Evolutionary conservation across 1,139 yeast genomes (phyloP).

Genomic region (Taphrina pruni): DNA sequence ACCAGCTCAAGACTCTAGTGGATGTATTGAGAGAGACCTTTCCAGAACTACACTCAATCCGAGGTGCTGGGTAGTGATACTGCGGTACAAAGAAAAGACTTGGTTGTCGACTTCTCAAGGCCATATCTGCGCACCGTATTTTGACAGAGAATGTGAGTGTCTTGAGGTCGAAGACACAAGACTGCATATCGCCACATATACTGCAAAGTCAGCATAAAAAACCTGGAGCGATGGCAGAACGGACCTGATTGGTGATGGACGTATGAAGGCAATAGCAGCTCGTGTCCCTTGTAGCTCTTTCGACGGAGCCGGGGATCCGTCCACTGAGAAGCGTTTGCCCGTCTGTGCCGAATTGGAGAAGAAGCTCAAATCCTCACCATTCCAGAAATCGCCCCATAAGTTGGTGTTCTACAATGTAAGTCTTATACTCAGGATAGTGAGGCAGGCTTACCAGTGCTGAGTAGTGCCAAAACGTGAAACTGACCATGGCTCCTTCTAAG

Average conservation of each 20-base stretch:
- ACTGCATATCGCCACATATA: slow-evolving; percentile 48
- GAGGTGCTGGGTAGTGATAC: neutral
- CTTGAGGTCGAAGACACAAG: slow-evolving; percentile 50
- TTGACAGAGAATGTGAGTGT: slow-evolving; percentile 49
- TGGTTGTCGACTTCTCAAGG: neutral
- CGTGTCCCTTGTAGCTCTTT: slow-evolving; percentile 48
- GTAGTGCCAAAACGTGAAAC: slow-evolving; percentile 88
- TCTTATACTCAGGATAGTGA: neutral
- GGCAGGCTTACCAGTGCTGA: slow-evolving; percentile 54
- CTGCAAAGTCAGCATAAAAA: neutral
- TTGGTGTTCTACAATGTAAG: slow-evolving; percentile 62
- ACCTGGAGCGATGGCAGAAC: neutral
- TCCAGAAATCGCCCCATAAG: slow-evolving; percentile 89
- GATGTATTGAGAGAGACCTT: neutral
- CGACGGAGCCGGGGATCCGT: neutral
- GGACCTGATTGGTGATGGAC: slow-evolving; percentile 52
- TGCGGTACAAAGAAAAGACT: slow-evolving; percentile 3
- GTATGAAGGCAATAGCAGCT: slow-evolving; percentile 52
- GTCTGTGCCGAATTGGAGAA: slow-evolving; percentile 65
- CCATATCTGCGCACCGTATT: slow-evolving; percentile 43
- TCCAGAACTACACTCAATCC: neutral
- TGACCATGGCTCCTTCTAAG: slow-evolving; percentile 70
- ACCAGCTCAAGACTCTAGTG: neutral
- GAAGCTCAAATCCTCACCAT: slow-evolving; percentile 87
- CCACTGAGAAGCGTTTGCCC: neutral